These are phyloP conservation scores for Amanita exitialis DNA, from an alignment of 768 basidiomycete species.

Conservation along the genomic window DNA sequence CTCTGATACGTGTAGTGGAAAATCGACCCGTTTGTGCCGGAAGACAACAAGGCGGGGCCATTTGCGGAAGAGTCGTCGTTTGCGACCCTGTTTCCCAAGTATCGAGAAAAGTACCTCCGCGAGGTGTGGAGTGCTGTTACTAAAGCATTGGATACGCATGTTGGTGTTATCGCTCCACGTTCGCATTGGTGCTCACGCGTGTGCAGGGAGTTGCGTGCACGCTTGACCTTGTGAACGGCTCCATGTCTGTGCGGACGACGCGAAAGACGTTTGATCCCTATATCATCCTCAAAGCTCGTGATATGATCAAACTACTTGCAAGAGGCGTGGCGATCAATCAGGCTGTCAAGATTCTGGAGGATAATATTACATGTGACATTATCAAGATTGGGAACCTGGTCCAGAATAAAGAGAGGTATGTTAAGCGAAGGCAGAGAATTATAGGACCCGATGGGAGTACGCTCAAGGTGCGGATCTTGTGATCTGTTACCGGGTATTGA, in stretches of 20 bases:
- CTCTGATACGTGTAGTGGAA: slow-evolving; percentile 55
- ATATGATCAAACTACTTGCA: slow-evolving; percentile 91
- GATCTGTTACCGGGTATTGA: neutral
- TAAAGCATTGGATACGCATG: slow-evolving; percentile 70
- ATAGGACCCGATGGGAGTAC: slow-evolving; percentile 98
- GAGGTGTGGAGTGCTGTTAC: slow-evolving; percentile 94
- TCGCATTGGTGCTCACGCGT: neutral
- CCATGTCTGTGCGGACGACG: slow-evolving; percentile 95
- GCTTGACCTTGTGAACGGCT: slow-evolving; percentile 91
- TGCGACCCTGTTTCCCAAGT: slow-evolving; percentile 96
- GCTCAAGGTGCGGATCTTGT: slow-evolving; percentile 58
- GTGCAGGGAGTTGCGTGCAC: slow-evolving; percentile 79
- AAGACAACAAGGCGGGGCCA: slow-evolving; percentile 72
- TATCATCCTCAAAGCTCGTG: slow-evolving; percentile 90
- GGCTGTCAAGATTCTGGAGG: slow-evolving; percentile 85
- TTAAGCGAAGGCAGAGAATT: slow-evolving; percentile 91
- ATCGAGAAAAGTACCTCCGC: slow-evolving; percentile 91
- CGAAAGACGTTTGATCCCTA: slow-evolving; percentile 97
- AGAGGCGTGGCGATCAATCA: slow-evolving; percentile 81
- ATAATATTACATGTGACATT: slow-evolving; percentile 87
- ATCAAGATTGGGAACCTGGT: slow-evolving; percentile 96
- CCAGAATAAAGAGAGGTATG: slow-evolving; percentile 92
- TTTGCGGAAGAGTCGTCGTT: slow-evolving; percentile 97
- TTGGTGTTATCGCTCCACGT: slow-evolving; percentile 19
- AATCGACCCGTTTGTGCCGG: slow-evolving; percentile 64